A percentile compares a stretch with the other conserved stretches of the same genome.
phyloP scores from a whole-genome alignment of 257 asterid species.

The Eustoma russellianum region DNA sequence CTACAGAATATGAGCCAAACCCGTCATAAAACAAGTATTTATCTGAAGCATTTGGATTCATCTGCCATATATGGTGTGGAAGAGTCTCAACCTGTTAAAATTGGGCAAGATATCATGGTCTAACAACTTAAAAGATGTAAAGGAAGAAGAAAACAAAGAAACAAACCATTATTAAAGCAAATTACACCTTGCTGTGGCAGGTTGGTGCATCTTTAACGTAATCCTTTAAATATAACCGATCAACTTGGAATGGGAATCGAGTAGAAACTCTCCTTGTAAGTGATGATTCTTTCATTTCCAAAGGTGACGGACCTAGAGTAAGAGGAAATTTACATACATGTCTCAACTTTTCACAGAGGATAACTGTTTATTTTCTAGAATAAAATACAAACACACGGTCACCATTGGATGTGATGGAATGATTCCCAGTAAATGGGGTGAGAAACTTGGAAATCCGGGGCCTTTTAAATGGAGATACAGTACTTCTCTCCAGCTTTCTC shows the following conservation, averaged over 20 bases:
- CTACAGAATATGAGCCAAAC: conserved; percentile 34
- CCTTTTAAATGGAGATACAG: conserved; percentile 79
- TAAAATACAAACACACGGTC: conserved; percentile 19
- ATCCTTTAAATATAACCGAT: conserved; percentile 58
- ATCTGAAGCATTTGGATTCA: conserved; percentile 65
- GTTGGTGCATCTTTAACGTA: conserved; percentile 53
- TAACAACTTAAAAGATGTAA: conserved; percentile 17
- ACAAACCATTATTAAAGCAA: neutral
- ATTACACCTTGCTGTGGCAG: conserved; percentile 45
- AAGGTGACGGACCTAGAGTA: conserved; percentile 49
- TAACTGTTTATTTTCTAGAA: conserved; percentile 8
- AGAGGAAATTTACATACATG: conserved; percentile 7
- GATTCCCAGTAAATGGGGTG: conserved; percentile 48
- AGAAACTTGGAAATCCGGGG: conserved; percentile 65
- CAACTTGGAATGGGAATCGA: conserved; percentile 51
- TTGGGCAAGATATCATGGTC: conserved; percentile 14
- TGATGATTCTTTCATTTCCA: conserved; percentile 41
- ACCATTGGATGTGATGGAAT: conserved; percentile 41
- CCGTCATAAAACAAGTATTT: conserved; percentile 40
- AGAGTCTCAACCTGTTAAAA: conserved; percentile 49
- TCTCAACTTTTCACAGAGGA: conserved; percentile 24
- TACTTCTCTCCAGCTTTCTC: conserved; percentile 42
- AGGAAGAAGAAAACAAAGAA: conserved; percentile 1
- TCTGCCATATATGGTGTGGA: conserved; percentile 49
- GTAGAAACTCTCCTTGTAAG: conserved; percentile 46